A percentile compares a stretch with the other conserved stretches of the same genome.
These are phyloP conservation scores for Diplotaxis tenuifolia DNA, from an alignment of 345 rosid species.

Conservation along the genomic window DNA sequence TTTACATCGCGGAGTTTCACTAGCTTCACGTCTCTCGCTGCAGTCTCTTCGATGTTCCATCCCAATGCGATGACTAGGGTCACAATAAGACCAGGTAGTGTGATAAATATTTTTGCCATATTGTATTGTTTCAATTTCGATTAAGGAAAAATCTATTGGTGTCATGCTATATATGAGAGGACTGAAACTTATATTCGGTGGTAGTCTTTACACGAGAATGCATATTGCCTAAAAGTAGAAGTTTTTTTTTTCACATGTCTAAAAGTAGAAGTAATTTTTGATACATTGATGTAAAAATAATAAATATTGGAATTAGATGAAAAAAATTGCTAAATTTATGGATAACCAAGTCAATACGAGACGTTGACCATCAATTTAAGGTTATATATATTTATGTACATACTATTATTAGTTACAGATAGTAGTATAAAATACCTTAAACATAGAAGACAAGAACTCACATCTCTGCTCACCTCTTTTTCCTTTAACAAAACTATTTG, in stretches of 20 bases:
- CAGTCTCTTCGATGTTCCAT: slow-evolving; percentile 12
- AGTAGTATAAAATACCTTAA: slow-evolving; percentile 8
- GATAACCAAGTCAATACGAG: slow-evolving; percentile 17
- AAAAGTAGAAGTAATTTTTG: slow-evolving; percentile 7
- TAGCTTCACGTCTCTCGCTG: slow-evolving; percentile 31
- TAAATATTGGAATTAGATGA: background rate
- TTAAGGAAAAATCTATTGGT: background rate
- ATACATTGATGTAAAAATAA: background rate
- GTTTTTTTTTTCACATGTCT: background rate
- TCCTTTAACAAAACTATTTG: slow-evolving; percentile 36
- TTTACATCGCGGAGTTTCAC: slow-evolving; percentile 30
- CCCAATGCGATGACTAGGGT: slow-evolving; percentile 14
- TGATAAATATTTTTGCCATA: slow-evolving; percentile 9
- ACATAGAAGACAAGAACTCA: slow-evolving; percentile 1
- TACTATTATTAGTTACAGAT: slow-evolving; percentile 20
- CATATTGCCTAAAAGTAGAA: slow-evolving; percentile 12
- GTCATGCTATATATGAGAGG: slow-evolving; percentile 13
- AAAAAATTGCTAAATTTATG: background rate
- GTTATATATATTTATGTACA: background rate
- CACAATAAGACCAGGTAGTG: background rate
- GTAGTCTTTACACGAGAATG: background rate
- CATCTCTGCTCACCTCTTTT: slow-evolving; percentile 21
- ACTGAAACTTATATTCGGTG: background rate
- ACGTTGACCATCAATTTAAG: slow-evolving; percentile 5
- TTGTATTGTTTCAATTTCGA: slow-evolving; percentile 8